These are phyloP conservation scores for Saksenaea vasiformis DNA, from an alignment of 371 early-diverging fungal genomes.

Conservation along the genomic window DNA sequence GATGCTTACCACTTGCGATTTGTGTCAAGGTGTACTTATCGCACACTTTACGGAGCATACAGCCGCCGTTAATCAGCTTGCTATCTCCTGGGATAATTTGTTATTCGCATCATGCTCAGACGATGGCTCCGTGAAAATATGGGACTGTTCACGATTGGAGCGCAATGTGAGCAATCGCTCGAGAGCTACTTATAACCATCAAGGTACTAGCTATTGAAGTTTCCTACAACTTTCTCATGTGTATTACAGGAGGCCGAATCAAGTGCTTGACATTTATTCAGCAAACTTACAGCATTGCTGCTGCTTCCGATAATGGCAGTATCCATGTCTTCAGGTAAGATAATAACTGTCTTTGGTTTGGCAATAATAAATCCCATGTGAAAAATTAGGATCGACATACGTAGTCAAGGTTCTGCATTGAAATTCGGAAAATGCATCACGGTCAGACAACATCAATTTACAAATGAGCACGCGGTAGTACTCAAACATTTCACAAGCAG, in stretches of 20 bases:
- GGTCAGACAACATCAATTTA: constrained; percentile 56
- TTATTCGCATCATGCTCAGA: constrained; percentile 87
- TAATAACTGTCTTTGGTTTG: neutral
- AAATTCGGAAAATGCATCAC: constrained; percentile 66
- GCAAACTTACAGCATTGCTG: constrained; percentile 78
- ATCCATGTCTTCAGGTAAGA: constrained; percentile 77
- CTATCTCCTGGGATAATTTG: constrained; percentile 73
- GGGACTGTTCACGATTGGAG: constrained; percentile 84
- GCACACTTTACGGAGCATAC: constrained; percentile 87
- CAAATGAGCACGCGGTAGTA: constrained; percentile 67
- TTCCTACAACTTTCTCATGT: neutral
- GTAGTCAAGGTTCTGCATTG: constrained; percentile 42
- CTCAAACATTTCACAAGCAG: constrained; percentile 78
- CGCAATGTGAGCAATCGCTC: constrained; percentile 83
- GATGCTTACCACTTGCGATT: neutral
- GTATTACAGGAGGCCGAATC: constrained; percentile 72
- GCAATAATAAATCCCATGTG: neutral
- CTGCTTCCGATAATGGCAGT: constrained; percentile 84
- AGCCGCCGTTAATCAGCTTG: constrained; percentile 74
- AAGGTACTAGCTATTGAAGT: constrained; percentile 46
- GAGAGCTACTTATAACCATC: constrained; percentile 70
- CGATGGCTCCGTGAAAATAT: constrained; percentile 87
- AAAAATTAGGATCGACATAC: constrained; percentile 35
- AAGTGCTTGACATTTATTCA: constrained; percentile 80
- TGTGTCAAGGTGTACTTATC: constrained; percentile 59